Conservation (phyloP, 1,284 basidiomycete species). For the Ustilago curta region DNA sequence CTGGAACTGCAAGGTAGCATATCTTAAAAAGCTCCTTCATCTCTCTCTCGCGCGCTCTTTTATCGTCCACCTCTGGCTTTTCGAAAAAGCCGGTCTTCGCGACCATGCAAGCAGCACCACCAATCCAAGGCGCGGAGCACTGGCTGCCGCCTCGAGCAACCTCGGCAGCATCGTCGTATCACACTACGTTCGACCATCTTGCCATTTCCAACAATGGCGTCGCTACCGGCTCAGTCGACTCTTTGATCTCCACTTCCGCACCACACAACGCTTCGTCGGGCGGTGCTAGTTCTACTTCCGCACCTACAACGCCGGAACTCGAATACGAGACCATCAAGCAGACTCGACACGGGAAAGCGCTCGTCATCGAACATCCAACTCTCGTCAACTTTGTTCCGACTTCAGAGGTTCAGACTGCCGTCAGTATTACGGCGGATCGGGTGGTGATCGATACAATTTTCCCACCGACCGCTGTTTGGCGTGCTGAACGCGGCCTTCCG, state of each 20-base stretch:
- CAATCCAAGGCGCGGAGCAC: neutral
- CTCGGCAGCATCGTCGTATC: conserved; percentile 10
- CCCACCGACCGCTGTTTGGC: conserved; percentile 38
- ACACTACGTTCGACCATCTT: conserved; percentile 5
- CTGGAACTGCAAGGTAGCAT: conserved; percentile 3
- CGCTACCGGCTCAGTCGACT: conserved; percentile 1
- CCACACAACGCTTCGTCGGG: neutral
- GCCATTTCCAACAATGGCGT: neutral
- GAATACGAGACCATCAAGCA: conserved; percentile 17
- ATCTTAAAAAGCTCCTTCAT: neutral
- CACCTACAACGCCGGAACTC: conserved; percentile 7
- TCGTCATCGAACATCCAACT: conserved; percentile 33
- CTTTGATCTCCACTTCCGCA: neutral
- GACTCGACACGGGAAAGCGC: conserved; percentile 14
- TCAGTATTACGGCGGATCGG: conserved; percentile 44
- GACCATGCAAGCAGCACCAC: conserved; percentile 6
- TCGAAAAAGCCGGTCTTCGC: too few species aligned
- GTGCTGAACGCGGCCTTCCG: neutral
- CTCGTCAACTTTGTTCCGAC: conserved; percentile 57
- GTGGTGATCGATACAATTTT: conserved; percentile 58
- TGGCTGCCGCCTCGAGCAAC: conserved; percentile 5
- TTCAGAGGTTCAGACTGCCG: conserved; percentile 48
- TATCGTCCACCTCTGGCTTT: neutral
- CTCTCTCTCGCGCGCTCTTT: neutral
- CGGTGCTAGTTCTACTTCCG: neutral